Base-by-base conservation (phyloP, 805 yeast species). In the Lachancea nothofagi region DNA sequence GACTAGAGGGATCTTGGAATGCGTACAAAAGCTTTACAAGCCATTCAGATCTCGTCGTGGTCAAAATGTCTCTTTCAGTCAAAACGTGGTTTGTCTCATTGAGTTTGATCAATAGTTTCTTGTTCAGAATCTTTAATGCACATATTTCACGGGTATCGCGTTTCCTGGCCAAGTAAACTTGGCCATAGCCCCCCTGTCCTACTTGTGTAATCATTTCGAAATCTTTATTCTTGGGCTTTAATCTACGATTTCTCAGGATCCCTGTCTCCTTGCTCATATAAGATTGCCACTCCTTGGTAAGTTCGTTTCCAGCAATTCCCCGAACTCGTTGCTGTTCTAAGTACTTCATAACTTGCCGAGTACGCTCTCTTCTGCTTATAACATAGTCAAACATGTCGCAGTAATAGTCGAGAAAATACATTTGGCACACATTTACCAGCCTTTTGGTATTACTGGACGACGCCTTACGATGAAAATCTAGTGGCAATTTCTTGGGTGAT, bases 111-210 rank as follows among this genome's bases (percentile, higher is more conserved):
- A 90, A 70, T 52, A 89, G 71, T 54, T 82, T 82, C 62, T 93
- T 93, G 61, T 87, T 89, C 56, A 93, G 72, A 10, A 93, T 85
- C 61, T 93, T 93, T 53, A 93, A 70, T 2, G 99, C 99, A 64
- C 96, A 90, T 33, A 93, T 83, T 64, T 93, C 99, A 47, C 80
- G 78, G 1, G 97, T 88, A 56, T 93, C 99, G 50, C 80, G 81
- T 70, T 93, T 93, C 50, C 89, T 76, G 1, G 99, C 97, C 46
- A 93, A 67, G 54, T 86, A 93, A n/a, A 93, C 99, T 65, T 93
- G 97, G 18, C 99, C 99, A 58, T 93, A 93, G 3, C 99, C 99
- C 57, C 99, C 99, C 68, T 93, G 98, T 10, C 99, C 99, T 23
- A 93, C 97, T 67, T 93, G 98, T 1, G 99, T 93, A 49, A 93